These are phyloP conservation scores for Limnanthes douglasii DNA, from an alignment of 345 rosid genomes.

Conservation along the genomic window DNA sequence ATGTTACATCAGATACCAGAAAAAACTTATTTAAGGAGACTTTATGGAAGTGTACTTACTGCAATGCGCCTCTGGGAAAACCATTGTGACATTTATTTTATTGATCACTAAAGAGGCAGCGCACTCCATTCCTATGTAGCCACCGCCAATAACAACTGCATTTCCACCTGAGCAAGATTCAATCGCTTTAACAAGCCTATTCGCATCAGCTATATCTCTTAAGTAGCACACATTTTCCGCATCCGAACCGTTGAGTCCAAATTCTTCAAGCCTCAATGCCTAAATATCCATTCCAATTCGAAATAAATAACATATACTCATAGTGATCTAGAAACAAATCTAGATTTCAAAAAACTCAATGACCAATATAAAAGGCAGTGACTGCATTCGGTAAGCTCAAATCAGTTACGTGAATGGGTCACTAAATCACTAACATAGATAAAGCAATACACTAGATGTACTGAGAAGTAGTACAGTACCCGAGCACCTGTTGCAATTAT, in stretches of 20 bases:
- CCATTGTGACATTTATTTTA: slow-evolving; percentile 86
- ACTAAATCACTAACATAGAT: slow-evolving; percentile 1
- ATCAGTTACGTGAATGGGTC: too few species aligned
- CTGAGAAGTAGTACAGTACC: slow-evolving; percentile 44
- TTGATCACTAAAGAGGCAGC: slow-evolving; percentile 92
- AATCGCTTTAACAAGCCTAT: slow-evolving; percentile 58
- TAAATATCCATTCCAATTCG: too few species aligned
- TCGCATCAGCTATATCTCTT: slow-evolving; percentile 73
- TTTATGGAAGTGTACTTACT: slow-evolving; percentile 49
- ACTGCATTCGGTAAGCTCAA: too few species aligned
- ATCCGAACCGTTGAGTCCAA: slow-evolving; percentile 76
- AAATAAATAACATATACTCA: too few species aligned
- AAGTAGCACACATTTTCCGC: slow-evolving; percentile 91
- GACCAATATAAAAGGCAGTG: too few species aligned
- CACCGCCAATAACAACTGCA: slow-evolving; percentile 95
- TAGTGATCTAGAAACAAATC: too few species aligned
- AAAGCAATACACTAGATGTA: background rate
- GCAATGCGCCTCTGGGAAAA: slow-evolving; percentile 96
- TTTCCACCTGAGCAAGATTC: slow-evolving; percentile 51
- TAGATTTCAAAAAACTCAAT: background rate
- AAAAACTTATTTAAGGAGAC: too few species aligned
- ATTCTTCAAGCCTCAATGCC: slow-evolving; percentile 96
- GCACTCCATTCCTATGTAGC: slow-evolving; percentile 98
- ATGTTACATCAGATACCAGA: background rate
- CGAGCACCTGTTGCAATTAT: slow-evolving; percentile 98